phyloP scores from a whole-genome alignment of 1,284 basidiomycete genomes.

The Caloboletus inedulis region DNA sequence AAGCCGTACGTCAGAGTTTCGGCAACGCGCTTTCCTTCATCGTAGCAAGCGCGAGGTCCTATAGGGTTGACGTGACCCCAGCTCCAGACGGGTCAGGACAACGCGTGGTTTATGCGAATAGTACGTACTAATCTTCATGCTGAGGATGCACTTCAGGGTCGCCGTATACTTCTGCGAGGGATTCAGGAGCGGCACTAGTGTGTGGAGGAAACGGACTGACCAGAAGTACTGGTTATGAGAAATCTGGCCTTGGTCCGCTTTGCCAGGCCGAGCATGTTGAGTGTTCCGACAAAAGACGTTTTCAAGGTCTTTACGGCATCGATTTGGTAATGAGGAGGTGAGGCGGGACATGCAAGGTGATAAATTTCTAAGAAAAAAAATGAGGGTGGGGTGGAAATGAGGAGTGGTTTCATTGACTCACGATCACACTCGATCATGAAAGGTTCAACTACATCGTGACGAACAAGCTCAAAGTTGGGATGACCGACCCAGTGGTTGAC shows the following conservation, averaged over 20 bases:
- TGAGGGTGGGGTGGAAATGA: neutral
- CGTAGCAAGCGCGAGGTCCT: constrained; percentile 96
- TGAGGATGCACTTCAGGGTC: constrained; percentile 98
- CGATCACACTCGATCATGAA: constrained; percentile 98
- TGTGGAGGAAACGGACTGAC: constrained; percentile 38
- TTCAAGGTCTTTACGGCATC: constrained; percentile 97
- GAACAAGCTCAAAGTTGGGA: constrained; percentile 96
- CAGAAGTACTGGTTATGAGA: constrained; percentile 91
- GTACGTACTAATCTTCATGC: constrained; percentile 83
- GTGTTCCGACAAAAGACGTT: constrained; percentile 94
- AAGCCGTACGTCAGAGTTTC: constrained; percentile 95
- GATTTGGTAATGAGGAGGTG: constrained; percentile 93
- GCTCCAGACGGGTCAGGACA: constrained; percentile 40
- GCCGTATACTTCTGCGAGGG: constrained; percentile 82
- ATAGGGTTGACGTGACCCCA: constrained; percentile 99
- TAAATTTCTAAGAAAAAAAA: constrained; percentile 77
- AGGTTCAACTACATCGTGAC: constrained; percentile 95
- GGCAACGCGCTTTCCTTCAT: constrained; percentile 95
- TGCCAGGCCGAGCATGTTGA: constrained; percentile 98
- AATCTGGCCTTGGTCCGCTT: constrained; percentile 97
- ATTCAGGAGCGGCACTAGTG: constrained; percentile 8
- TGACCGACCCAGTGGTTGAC: constrained; percentile 95
- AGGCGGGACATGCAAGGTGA: constrained; percentile 94
- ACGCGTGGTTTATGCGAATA: constrained; percentile 1
- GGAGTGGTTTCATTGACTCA: constrained; percentile 38